Conservation (phyloP, 805 yeast species). For the Lipomyces starkeyi region DNA sequence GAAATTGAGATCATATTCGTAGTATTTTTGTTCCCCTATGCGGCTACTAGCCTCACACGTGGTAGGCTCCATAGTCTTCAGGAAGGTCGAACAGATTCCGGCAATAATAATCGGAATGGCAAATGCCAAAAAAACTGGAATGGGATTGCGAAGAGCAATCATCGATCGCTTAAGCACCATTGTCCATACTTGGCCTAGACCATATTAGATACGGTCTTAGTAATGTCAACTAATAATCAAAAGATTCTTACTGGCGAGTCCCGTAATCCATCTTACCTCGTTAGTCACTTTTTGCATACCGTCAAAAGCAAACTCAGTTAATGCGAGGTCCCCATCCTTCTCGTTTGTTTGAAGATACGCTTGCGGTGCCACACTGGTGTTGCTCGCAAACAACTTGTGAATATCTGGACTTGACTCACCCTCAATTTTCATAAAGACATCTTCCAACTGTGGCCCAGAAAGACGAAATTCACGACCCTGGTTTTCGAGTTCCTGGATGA, state of each 20-base stretch:
- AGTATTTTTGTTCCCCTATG: background rate
- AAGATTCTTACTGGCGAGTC: background rate
- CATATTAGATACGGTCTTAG: background rate
- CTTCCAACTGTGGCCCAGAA: slow-evolving; percentile 45
- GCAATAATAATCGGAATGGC: slow-evolving; percentile 10
- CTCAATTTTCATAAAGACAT: slow-evolving; percentile 41
- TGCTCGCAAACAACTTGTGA: background rate
- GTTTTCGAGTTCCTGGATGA: slow-evolving; percentile 7
- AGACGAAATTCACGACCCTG: slow-evolving; percentile 22
- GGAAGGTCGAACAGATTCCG: slow-evolving; percentile 6
- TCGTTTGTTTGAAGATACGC: background rate
- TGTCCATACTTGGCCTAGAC: slow-evolving; percentile 12
- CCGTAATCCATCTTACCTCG: background rate
- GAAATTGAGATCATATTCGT: background rate
- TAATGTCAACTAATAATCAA: background rate
- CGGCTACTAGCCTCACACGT: slow-evolving; percentile 2
- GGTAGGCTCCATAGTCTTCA: background rate
- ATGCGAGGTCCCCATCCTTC: background rate
- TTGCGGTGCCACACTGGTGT: background rate
- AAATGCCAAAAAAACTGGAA: slow-evolving; percentile 9
- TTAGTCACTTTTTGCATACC: background rate
- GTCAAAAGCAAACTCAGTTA: background rate
- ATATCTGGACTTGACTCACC: slow-evolving; percentile 21
- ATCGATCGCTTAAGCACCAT: slow-evolving; percentile 15
- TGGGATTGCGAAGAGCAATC: slow-evolving; percentile 16